phyloP scores from a whole-genome alignment of 75 land plant species.

The Pinus tabuliformis region DNA sequence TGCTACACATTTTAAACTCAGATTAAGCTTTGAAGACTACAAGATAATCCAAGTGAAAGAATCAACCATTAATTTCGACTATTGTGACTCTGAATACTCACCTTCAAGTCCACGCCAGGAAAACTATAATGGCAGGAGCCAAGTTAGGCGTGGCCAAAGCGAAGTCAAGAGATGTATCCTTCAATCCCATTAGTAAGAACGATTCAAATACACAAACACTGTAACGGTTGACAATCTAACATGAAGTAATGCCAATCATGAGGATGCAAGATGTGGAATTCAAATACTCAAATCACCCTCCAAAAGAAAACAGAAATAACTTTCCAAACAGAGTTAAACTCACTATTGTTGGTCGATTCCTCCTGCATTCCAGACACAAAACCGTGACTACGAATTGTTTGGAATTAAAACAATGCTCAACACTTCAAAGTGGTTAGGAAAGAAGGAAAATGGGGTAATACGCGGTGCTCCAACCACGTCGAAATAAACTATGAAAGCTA shows the following conservation, averaged over 20 bases:
- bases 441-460: conserved; percentile 4
- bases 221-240: neutral
- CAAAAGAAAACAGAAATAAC: conserved; percentile 34
- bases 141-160: conserved; percentile 73
- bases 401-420: neutral
- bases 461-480: neutral
- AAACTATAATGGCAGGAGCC: conserved; percentile 59
- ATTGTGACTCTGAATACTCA: neutral
- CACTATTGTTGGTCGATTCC: conserved; percentile 32
- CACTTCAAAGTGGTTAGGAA: neutral
- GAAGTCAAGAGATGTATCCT: conserved; percentile 54
- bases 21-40: too few relatives aligned
- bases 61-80: neutral
- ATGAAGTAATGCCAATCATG: neutral
- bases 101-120: conserved; percentile 53
- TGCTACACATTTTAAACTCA: conserved; percentile 18
- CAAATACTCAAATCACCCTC: conserved; percentile 33
- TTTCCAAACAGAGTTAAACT: conserved; percentile 22
- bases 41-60: neutral
- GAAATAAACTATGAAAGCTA: neutral
- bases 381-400: neutral
- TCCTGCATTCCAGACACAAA: conserved; percentile 18
- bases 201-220: conserved; percentile 46
- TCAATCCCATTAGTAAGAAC: conserved; percentile 39
- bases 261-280: neutral